A percentile compares a stretch with the other conserved stretches of the same genome.
These are phyloP conservation scores for Barnettozyma botsteinii DNA, from an alignment of 805 yeast species.

Conservation along the genomic window DNA sequence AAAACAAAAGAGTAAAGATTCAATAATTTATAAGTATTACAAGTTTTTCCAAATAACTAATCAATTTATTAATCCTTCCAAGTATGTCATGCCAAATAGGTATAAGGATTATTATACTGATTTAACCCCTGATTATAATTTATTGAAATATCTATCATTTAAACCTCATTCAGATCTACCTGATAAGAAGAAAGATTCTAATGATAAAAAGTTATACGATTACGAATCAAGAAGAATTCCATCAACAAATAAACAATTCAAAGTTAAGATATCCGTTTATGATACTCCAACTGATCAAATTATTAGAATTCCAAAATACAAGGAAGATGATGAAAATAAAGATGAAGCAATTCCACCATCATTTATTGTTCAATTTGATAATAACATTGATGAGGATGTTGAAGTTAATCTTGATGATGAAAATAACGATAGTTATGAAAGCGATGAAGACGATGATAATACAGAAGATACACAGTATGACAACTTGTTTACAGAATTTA, in stretches of 20 bases:
- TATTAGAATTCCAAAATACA: constrained; percentile 19
- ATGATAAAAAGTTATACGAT: neutral
- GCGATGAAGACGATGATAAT: constrained; percentile 3
- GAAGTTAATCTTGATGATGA: constrained; percentile 4
- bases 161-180: constrained; percentile 1
- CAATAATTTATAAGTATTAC: constrained; percentile 12
- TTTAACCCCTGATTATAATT: constrained; percentile 18
- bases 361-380: constrained; percentile 16
- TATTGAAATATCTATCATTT: constrained; percentile 9
- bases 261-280: constrained; percentile 15
- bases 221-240: constrained; percentile 1
- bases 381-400: constrained; percentile 5
- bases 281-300: constrained; percentile 23
- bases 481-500: constrained; percentile 3
- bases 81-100: constrained; percentile 11
- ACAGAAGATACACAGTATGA: constrained; percentile 5
- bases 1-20: neutral
- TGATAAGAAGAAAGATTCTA: neutral
- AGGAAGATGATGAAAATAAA: constrained; percentile 15
- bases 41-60: constrained; percentile 13
- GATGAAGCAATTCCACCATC: constrained; percentile 24
- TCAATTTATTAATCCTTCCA: constrained; percentile 11
- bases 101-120: constrained; percentile 19
- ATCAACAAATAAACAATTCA: constrained; percentile 4
- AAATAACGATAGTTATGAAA: constrained; percentile 1